Evolutionary conservation across 2,329 filamentous ascomycete species (phyloP), one percentile per base, ranked within the genome.

Genomic region (Drechslerella stenobrocha): DNA sequence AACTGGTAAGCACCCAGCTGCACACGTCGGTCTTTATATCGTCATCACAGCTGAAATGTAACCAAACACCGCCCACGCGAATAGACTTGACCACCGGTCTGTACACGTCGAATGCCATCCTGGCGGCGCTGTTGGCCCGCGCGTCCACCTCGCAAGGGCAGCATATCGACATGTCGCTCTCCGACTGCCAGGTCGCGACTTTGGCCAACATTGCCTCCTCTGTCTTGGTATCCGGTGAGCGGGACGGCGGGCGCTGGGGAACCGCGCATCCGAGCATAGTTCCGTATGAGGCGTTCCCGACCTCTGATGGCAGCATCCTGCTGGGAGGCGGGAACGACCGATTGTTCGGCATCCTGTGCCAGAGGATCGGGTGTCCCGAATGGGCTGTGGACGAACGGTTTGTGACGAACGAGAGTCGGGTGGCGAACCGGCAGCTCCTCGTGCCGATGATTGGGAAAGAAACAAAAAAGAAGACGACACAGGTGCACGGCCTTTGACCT

Each of bases 251-350:
- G 0, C 82, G 93, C 70, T 97, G 93, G 92, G 93, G 93, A 4
- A 98, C 93, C 2, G 92, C 92, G 42, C 93, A 98, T 80, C 93
- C 88, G 89, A 79, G 64, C 13, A 97, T 98, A 75, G 93, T 98
- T 0, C 93, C 93, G 0, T 98, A 98, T 76, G 86, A 87, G 73
- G 89, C 90, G 0, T 98, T 89, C 76, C 81, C 84, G 73, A 89
- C 87, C 2, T 83, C 82, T 56, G 85, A 90, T 69, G 84, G 85
- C n/a, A 83, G 84, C 60, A 80, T 89, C 32, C 80, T 90, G 18
- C 80, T 88, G 46, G 87, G 87, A 2, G 86, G 86, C 24, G 86
- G 85, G n/a, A 89, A 89, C 71, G 84, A 88, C 73, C 80, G 83
- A 3, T 79, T 89, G 1, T 90, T 87, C 70, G 81, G 81, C 13